Percentiles rank a stretch among this genome's conserved stretches.
phyloP scores from a whole-genome alignment of 805 yeast genomes.

The Nakazawaea holstii region DNA sequence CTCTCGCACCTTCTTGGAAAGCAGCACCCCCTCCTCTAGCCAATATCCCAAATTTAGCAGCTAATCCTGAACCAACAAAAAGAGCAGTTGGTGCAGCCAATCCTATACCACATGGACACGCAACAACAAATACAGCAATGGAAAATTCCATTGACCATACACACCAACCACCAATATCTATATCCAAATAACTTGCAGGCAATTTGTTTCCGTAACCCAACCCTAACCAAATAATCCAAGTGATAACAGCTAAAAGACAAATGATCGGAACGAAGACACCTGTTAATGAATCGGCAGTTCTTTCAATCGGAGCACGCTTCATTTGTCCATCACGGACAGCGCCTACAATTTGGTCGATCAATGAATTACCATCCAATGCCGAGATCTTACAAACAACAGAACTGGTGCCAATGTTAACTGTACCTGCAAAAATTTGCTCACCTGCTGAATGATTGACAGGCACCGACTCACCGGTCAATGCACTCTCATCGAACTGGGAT shows the following conservation, averaged over 20 bases:
- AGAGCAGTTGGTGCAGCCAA: slow-evolving; percentile 82
- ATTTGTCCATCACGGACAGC: slow-evolving; percentile 72
- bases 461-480: slow-evolving; percentile 55
- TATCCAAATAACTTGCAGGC: slow-evolving; percentile 52
- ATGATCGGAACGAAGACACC: slow-evolving; percentile 72
- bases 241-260: slow-evolving; percentile 49
- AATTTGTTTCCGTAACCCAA: slow-evolving; percentile 50
- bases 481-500: slow-evolving; percentile 54
- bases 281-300: slow-evolving; percentile 62
- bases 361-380: slow-evolving; percentile 57
- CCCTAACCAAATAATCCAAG: slow-evolving; percentile 67
- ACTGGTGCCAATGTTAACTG: slow-evolving; percentile 55
- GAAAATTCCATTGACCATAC: slow-evolving; percentile 77
- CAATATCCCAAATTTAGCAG: slow-evolving; percentile 70
- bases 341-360: slow-evolving; percentile 63
- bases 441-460: slow-evolving; percentile 56
- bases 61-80: slow-evolving; percentile 74
- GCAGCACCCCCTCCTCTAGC: slow-evolving; percentile 83
- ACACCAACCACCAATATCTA: slow-evolving; percentile 68
- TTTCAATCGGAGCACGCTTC: slow-evolving; percentile 68
- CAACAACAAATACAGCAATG: slow-evolving; percentile 74
- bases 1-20: slow-evolving; percentile 66
- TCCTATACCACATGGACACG: slow-evolving; percentile 85
- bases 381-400: slow-evolving; percentile 50
- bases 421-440: slow-evolving; percentile 69